Conservation (phyloP, 345 rosid species). For the Garcia nutans region DNA sequence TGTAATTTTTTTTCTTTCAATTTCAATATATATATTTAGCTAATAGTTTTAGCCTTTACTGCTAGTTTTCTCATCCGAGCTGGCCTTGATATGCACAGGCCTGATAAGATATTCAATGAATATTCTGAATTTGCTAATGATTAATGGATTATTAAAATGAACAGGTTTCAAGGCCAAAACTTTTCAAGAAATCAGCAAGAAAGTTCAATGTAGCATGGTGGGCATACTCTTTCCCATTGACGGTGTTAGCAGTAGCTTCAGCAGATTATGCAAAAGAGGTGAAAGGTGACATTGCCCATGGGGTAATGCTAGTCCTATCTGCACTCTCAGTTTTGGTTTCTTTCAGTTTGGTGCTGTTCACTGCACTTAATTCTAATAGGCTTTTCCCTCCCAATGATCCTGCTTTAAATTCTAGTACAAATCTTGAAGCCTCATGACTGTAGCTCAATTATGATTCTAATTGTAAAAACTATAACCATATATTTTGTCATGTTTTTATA, state of each 20-base stretch:
- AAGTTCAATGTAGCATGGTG: conserved; percentile 33
- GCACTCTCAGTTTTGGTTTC: conserved; percentile 19
- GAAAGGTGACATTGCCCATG: conserved; percentile 15
- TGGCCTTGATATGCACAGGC: too few relatives aligned
- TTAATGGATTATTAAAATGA: neutral
- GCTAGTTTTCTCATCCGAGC: too few relatives aligned
- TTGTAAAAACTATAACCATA: too few relatives aligned
- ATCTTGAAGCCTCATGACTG: neutral
- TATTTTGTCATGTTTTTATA: too few relatives aligned
- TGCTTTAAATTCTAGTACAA: neutral
- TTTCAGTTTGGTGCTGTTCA: conserved; percentile 7
- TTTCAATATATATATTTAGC: too few relatives aligned
- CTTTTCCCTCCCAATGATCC: conserved; percentile 19
- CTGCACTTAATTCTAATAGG: conserved; percentile 8
- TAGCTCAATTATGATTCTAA: too few relatives aligned
- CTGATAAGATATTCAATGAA: too few relatives aligned
- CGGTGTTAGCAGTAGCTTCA: conserved; percentile 24
- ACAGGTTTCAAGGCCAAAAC: conserved; percentile 22
- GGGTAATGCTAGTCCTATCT: conserved; percentile 19
- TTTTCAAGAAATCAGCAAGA: conserved; percentile 26
- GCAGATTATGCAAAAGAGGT: conserved; percentile 30
- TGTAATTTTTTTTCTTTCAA: too few relatives aligned
- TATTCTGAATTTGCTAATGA: neutral
- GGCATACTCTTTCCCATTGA: conserved; percentile 32
- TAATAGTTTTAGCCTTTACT: too few relatives aligned